Conservation (phyloP, 768 basidiomycete genomes). For the Amanita phalloides region DNA sequence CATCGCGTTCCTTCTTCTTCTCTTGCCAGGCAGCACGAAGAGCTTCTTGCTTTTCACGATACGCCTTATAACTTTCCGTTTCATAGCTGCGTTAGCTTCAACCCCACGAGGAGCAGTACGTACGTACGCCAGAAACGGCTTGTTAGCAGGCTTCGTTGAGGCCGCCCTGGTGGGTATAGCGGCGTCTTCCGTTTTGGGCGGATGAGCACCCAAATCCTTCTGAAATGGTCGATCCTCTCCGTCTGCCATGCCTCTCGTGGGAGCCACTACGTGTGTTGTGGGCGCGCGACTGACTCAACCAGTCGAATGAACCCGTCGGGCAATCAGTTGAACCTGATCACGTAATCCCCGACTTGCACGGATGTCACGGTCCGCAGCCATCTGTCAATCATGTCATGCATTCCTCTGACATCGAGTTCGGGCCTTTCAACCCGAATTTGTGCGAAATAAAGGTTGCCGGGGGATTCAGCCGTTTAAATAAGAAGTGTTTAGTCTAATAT, state of each 20-base stretch:
- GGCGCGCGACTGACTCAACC: not conserved
- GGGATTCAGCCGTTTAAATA: not conserved
- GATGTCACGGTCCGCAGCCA: not conserved
- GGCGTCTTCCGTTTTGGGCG: conserved; percentile 50
- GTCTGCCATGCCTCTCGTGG: conserved; percentile 41
- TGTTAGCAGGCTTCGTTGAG: conserved; percentile 74
- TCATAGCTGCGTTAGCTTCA: not conserved
- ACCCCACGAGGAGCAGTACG: conserved; percentile 1
- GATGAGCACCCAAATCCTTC: conserved; percentile 27
- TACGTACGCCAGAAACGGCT: conserved; percentile 68
- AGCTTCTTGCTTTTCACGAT: conserved; percentile 48
- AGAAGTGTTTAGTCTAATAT: not conserved
- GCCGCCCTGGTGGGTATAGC: conserved; percentile 59
- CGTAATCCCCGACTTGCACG: not conserved
- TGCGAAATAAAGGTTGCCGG: not conserved
- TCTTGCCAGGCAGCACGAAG: conserved; percentile 55
- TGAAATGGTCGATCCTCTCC: conserved; percentile 27
- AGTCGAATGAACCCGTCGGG: not conserved
- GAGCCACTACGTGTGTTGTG: conserved; percentile 41
- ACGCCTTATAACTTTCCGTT: conserved; percentile 49
- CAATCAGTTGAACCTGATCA: not conserved
- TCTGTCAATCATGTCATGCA: not conserved
- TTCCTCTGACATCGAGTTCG: not conserved
- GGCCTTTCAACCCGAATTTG: not conserved
- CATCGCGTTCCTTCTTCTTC: conserved; percentile 62